Conservation (phyloP, 306 rosid genomes). For the Clitoria ternatea region DNA sequence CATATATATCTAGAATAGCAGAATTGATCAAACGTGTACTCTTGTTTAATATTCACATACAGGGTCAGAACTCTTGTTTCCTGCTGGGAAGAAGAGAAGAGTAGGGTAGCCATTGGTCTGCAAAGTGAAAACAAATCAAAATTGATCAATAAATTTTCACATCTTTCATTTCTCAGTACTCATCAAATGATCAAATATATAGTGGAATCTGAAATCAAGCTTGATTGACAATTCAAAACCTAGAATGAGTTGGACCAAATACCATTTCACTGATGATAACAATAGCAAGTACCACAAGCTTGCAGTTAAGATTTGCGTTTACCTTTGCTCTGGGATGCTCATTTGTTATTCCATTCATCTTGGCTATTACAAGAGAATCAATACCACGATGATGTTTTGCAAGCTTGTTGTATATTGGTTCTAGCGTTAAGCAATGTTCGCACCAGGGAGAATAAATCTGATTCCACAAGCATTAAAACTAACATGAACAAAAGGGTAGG, state of each 20-base stretch:
- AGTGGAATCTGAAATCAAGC: no score
- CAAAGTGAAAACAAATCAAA: constrained; percentile 22
- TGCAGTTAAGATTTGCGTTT: constrained; percentile 17
- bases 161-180: not conserved
- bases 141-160: not conserved
- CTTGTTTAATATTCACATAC: constrained; percentile 30
- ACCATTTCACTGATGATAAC: not conserved
- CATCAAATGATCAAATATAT: not conserved
- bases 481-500: constrained; percentile 17
- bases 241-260: not conserved
- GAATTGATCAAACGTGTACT: constrained; percentile 10
- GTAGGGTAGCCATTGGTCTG: constrained; percentile 54
- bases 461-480: constrained; percentile 7
- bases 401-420: constrained; percentile 91
- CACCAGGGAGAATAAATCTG: constrained; percentile 99
- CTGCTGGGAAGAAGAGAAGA: constrained; percentile 51
- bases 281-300: constrained; percentile 1
- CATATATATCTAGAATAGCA: not conserved
- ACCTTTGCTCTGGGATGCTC: constrained; percentile 99
- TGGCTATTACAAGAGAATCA: constrained; percentile 85
- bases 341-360: constrained; percentile 98
- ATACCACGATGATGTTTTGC: constrained; percentile 74
- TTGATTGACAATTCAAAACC: constrained; percentile 4
- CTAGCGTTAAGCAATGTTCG: constrained; percentile 94
- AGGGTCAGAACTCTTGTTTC: constrained; percentile 54